A percentile compares a stretch with the other conserved stretches of the same genome.
Conservation (phyloP, 495 filamentous ascomycete species). For the Xylaria castorea region DNA sequence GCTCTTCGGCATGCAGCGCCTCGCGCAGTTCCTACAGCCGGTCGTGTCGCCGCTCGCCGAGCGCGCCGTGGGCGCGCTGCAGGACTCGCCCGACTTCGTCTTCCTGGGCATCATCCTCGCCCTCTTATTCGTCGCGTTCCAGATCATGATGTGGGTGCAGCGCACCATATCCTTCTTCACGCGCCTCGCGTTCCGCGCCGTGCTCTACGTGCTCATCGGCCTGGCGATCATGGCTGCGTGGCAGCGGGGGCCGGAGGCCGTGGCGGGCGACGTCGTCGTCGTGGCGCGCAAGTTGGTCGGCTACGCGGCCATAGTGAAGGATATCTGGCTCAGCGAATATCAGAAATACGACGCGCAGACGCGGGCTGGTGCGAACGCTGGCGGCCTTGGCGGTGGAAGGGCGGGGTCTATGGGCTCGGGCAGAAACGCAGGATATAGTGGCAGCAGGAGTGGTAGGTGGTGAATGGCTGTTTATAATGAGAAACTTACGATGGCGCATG, state of each 20-base stretch:
- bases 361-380: conserved; percentile 26
- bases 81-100: conserved; percentile 64
- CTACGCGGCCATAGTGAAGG: conserved; percentile 58
- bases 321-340: conserved; percentile 66
- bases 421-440: conserved; percentile 33
- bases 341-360: conserved; percentile 51
- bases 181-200: conserved; percentile 60
- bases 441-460: conserved; percentile 38
- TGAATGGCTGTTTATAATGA: conserved; percentile 12
- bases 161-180: conserved; percentile 77
- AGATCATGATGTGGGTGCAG: conserved; percentile 70
- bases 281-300: conserved; percentile 44
- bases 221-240: conserved; percentile 63
- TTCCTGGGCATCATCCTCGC: conserved; percentile 59
- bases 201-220: conserved; percentile 64
- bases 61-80: conserved; percentile 45
- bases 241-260: conserved; percentile 67
- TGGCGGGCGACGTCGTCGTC: conserved; percentile 58
- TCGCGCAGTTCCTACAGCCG: conserved; percentile 24
- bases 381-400: conserved; percentile 30
- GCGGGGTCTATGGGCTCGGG: conserved; percentile 9
- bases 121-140: conserved; percentile 66
- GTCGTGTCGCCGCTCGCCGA: conserved; percentile 58
- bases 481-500: conserved; percentile 7
- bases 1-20: conserved; percentile 42